Evolutionary conservation across 2,329 filamentous ascomycete species (phyloP).

Genomic region (Cladosporium cucumerinum): DNA sequence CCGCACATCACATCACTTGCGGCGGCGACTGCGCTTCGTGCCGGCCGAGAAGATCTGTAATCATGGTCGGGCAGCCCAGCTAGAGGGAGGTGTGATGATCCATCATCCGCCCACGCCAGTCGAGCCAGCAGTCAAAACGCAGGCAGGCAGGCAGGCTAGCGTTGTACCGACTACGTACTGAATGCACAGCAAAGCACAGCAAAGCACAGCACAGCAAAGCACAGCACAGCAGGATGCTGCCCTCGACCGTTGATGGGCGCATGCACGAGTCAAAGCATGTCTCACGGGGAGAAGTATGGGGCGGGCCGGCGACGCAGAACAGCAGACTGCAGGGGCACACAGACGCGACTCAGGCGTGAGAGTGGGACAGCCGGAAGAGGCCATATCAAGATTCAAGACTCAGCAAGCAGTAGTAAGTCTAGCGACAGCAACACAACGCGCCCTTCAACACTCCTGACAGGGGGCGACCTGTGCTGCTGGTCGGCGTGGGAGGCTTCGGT

Average conservation of each 20-base stretch:
- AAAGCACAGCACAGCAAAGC: background rate
- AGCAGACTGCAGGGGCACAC: constrained; percentile 6
- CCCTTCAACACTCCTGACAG: background rate
- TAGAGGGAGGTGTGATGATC: background rate
- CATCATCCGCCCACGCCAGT: background rate
- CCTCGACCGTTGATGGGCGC: background rate
- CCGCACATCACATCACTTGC: background rate
- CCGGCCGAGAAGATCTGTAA: background rate
- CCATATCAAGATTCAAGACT: background rate
- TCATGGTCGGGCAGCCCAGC: background rate
- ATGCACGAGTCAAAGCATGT: background rate
- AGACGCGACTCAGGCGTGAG: background rate
- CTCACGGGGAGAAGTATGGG: background rate
- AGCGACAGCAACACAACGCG: background rate
- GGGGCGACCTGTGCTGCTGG: background rate
- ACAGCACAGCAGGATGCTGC: background rate
- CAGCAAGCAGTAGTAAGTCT: background rate
- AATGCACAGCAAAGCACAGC: background rate
- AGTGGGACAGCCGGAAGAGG: background rate
- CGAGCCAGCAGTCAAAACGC: background rate
- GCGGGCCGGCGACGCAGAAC: background rate
- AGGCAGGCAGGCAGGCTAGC: background rate
- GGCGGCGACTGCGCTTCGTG: background rate
- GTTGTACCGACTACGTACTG: background rate
- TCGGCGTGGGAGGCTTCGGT: background rate